Evolutionary conservation across 345 rosid genomes (phyloP).

Genomic region (Adansonia digitata): DNA sequence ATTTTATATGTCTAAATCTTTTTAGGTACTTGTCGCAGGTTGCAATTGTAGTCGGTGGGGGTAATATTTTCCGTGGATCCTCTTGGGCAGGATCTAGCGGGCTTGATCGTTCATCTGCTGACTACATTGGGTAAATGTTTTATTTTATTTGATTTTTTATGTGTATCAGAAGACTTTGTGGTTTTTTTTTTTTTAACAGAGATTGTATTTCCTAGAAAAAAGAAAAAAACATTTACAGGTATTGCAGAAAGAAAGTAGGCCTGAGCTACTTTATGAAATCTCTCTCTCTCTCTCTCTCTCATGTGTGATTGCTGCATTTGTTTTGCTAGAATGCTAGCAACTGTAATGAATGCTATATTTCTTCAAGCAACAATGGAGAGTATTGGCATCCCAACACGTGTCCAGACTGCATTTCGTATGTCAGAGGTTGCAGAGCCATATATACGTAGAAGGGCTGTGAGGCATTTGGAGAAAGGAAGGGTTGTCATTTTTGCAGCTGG

Average conservation of each 20-base stretch:
- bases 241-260: conserved; percentile 3
- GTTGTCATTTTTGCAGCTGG: conserved; percentile 96
- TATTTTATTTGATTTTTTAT: neutral
- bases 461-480: conserved; percentile 96
- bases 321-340: conserved; percentile 77
- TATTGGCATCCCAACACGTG: conserved; percentile 88
- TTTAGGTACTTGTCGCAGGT: conserved; percentile 41
- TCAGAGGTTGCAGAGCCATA: conserved; percentile 97
- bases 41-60: conserved; percentile 95
- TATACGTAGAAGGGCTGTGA: conserved; percentile 74
- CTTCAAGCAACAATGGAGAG: conserved; percentile 99
- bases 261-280: neutral
- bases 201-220: neutral
- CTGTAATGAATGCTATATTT: conserved; percentile 93
- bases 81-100: conserved; percentile 94
- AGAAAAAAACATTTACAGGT: neutral
- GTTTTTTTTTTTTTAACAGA: neutral
- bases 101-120: conserved; percentile 98
- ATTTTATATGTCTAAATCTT: neutral
- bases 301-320: neutral
- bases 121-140: conserved; percentile 71
- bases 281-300: neutral
- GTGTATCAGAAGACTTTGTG: neutral
- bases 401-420: conserved; percentile 95
- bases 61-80: conserved; percentile 89